Percentiles rank a stretch among this genome's conserved stretches.
These are phyloP conservation scores for Leucogyrophana mollusca DNA, from an alignment of 768 basidiomycete genomes.

Conservation along the genomic window DNA sequence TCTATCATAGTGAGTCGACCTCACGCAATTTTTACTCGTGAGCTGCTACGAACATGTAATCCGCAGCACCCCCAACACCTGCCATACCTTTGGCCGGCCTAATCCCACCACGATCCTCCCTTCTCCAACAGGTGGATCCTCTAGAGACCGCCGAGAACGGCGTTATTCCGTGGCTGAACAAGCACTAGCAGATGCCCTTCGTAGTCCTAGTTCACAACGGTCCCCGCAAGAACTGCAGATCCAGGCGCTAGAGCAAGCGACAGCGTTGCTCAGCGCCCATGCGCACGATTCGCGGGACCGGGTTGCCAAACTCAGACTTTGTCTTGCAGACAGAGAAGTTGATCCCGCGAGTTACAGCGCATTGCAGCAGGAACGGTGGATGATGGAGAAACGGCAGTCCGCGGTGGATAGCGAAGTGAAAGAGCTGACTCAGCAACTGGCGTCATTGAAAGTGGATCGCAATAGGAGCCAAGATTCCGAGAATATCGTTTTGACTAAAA, in stretches of 20 bases:
- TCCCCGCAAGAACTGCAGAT: conserved; percentile 48
- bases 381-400: conserved; percentile 44
- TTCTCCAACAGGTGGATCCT: conserved; percentile 23
- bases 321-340: conserved; percentile 36
- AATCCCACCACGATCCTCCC: conserved; percentile 10
- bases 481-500: conserved; percentile 13
- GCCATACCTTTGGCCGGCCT: conserved; percentile 15
- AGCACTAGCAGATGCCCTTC: conserved; percentile 36
- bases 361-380: conserved; percentile 48
- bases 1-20: conserved; percentile 17
- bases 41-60: conserved; percentile 10
- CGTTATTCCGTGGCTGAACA: conserved; percentile 47
- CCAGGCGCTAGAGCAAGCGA: conserved; percentile 42
- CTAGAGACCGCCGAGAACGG: conserved; percentile 28
- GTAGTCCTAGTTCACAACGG: conserved; percentile 30
- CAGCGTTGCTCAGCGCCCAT: conserved; percentile 39
- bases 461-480: conserved; percentile 11
- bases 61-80: conserved; percentile 20
- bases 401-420: conserved; percentile 37
- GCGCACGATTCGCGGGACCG: conserved; percentile 45
- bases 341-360: conserved; percentile 37
- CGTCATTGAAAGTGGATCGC: conserved; percentile 27
- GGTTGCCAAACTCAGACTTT: conserved; percentile 36
- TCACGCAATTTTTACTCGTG: conserved; percentile 5
- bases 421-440: conserved; percentile 34